These are phyloP conservation scores for Talaromyces wortmannii DNA, from an alignment of 495 filamentous ascomycete genomes.

Conservation along the genomic window DNA sequence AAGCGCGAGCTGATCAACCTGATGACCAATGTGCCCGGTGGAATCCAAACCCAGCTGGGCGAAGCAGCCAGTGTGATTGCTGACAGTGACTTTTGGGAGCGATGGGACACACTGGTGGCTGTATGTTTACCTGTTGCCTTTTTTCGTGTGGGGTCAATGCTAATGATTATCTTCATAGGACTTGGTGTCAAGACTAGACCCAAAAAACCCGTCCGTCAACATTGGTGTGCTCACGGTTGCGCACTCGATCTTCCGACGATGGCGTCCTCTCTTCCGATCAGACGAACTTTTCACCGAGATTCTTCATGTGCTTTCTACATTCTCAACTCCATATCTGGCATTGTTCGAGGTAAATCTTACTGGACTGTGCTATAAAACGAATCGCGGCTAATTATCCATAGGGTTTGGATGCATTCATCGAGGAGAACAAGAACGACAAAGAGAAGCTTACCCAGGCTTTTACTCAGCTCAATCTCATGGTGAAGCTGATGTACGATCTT, in stretches of 20 bases:
- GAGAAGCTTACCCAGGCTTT: conserved; percentile 65
- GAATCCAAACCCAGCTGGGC: conserved; percentile 87
- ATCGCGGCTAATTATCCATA: conserved; percentile 22
- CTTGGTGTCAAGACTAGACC: conserved; percentile 77
- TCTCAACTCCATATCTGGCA: conserved; percentile 72
- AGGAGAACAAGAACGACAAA: conserved; percentile 67
- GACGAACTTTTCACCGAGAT: conserved; percentile 90
- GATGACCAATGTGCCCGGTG: conserved; percentile 85
- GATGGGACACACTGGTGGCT: conserved; percentile 89
- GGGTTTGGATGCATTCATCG: conserved; percentile 72
- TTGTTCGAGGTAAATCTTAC: conserved; percentile 57
- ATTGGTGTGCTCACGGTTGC: conserved; percentile 94
- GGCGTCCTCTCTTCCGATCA: conserved; percentile 87
- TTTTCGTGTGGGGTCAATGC: background rate
- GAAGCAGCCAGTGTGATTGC: conserved; percentile 96
- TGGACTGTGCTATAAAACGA: background rate
- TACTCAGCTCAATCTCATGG: conserved; percentile 73
- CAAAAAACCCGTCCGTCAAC: conserved; percentile 70
- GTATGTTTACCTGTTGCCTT: conserved; percentile 25
- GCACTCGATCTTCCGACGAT: conserved; percentile 95
- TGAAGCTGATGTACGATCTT: conserved; percentile 91
- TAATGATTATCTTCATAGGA: conserved; percentile 43
- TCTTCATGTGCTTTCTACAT: conserved; percentile 82
- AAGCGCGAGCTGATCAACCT: conserved; percentile 91
- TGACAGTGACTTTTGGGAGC: conserved; percentile 93